Percentiles rank a stretch among this genome's conserved stretches.
phyloP scores from a whole-genome alignment of 768 basidiomycete genomes.

The Boletus huronensis region DNA sequence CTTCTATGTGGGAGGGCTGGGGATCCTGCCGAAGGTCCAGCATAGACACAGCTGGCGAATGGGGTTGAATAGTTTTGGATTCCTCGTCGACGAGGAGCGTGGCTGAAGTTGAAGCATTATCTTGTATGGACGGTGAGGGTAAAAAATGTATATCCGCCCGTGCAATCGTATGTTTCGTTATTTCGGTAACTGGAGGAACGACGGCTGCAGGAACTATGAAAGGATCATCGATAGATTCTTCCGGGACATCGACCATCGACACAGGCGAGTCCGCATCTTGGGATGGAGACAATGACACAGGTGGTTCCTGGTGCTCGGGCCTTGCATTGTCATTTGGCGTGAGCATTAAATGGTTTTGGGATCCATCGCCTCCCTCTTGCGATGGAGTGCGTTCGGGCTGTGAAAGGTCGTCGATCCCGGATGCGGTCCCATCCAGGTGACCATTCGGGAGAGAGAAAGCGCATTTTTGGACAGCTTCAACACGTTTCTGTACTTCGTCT shows the following conservation, averaged over 20 bases:
- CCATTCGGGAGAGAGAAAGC: not conserved
- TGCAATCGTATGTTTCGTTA: not conserved
- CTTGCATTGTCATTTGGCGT: not conserved
- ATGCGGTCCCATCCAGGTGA: not conserved
- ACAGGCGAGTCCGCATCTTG: conserved; percentile 1
- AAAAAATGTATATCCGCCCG: not conserved
- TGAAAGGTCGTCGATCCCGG: not conserved
- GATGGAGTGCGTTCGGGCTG: not conserved
- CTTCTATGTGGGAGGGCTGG: not conserved
- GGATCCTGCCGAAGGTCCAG: conserved; percentile 13
- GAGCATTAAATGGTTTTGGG: not conserved
- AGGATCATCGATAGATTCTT: conserved; percentile 12
- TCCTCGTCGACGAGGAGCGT: conserved; percentile 16
- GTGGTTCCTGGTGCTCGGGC: not conserved
- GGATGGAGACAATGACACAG: not conserved
- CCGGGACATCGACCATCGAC: not conserved
- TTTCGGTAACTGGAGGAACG: not conserved
- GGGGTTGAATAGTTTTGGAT: not conserved
- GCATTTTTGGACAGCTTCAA: conserved; percentile 29
- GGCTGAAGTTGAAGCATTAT: not conserved
- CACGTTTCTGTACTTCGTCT: conserved; percentile 47
- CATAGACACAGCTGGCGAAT: conserved; percentile 20
- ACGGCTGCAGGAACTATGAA: not conserved
- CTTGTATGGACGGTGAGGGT: conserved; percentile 2
- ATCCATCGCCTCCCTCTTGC: not conserved